These are phyloP conservation scores for Jackrogersella multiformis DNA, from an alignment of 495 filamentous ascomycete genomes.

Conservation along the genomic window DNA sequence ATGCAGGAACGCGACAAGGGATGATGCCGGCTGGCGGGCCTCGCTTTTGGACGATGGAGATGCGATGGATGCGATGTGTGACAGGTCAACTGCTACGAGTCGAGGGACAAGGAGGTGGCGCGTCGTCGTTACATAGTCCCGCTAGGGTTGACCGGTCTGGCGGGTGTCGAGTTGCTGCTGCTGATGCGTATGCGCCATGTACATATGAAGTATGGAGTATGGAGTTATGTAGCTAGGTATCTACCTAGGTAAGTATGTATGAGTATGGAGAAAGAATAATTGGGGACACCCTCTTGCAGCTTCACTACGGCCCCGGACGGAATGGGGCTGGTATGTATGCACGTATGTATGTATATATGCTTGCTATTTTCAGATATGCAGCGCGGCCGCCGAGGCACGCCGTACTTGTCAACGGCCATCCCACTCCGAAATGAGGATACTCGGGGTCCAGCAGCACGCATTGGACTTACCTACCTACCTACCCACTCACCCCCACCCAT, in stretches of 20 bases:
- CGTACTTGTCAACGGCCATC: background rate
- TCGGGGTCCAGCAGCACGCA: background rate
- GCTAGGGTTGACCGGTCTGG: constrained; percentile 12
- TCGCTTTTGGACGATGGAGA: background rate
- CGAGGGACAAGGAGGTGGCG: constrained; percentile 8
- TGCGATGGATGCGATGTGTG: constrained; percentile 9
- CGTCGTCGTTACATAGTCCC: background rate
- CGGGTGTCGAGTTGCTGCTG: constrained; percentile 4
- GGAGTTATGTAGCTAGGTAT: too few species aligned
- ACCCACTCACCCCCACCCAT: too few species aligned
- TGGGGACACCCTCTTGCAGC: too few species aligned
- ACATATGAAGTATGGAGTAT: background rate
- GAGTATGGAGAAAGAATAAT: background rate
- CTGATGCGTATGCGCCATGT: background rate
- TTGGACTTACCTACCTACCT: too few species aligned
- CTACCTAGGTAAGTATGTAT: too few species aligned
- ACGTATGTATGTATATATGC: too few species aligned
- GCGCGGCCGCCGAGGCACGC: background rate
- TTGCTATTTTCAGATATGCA: too few species aligned
- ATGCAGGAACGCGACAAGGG: constrained; percentile 36
- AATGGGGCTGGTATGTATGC: background rate
- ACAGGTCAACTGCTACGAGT: constrained; percentile 31
- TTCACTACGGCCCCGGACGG: too few species aligned
- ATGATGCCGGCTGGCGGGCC: background rate
- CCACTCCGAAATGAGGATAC: constrained; percentile 14